Evolutionary conservation across 352 stramenopile genomes (phyloP), one percentile per base, ranked within the genome.

Genomic region (Globisporangium perplexum): DNA sequence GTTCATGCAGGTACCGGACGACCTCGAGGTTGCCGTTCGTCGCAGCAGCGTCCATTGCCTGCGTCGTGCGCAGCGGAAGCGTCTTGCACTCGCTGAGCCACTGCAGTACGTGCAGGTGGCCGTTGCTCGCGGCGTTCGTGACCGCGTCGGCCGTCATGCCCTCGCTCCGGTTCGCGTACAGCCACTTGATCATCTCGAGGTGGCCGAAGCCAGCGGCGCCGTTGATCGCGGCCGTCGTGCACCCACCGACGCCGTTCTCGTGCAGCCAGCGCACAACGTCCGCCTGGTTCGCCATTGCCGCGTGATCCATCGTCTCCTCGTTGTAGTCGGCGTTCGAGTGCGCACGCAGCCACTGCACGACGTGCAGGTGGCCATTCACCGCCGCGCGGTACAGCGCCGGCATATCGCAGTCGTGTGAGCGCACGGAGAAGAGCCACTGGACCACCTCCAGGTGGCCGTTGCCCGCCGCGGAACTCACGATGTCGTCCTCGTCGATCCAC

Each of bases 121-220:
- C 72, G 33, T 79, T 82, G 1, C 53, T 49, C 2, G 72, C 72
- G 2, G 69, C 72, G n/a, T 70, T 63, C 15, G 77, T 59, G 44
- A 82, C 54, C 10, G 66, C 62, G 10, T 63, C 60, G 4, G 55
- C 69, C 35, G 67, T 68, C 22, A 68, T 52, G 6, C 47, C 42
- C 26, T 65, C 47, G 26, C 60, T 57, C 31, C 59, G 75, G 50
- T 77, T 51, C 12, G 55, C 33, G 11, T 63, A 65, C 1, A 84
- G 59, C 57, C 68, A 80, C 44, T 62, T 44, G 17, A 82, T 39
- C 5, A 69, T 69, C 15, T 75, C 60, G 2, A 82, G 45, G 47
- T 79, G 68, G 1, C 68, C 69, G 24, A 71, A 62, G 47, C 63
- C 58, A 2, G 68, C 71, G 11, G 73, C 71, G 42, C 66, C 64